Evolutionary conservation across 495 filamentous ascomycete species (phyloP), one percentile per base, ranked within the genome.

Genomic region (Penicillium egyptiacum): DNA sequence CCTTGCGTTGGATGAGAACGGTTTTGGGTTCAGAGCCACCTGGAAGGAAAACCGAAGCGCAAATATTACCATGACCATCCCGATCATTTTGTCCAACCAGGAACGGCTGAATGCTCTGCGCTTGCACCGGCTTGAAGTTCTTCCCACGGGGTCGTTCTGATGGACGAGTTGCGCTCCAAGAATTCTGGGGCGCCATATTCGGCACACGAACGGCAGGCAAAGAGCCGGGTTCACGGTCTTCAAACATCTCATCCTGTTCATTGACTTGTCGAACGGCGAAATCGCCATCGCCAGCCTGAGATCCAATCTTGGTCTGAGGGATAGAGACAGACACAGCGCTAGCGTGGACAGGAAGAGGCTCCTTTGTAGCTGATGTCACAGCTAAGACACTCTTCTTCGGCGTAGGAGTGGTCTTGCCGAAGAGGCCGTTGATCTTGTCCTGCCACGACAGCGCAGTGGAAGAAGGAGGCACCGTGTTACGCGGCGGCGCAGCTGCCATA

Each of bases 161-260:
- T 19, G 62, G 68, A 12, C 70, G 65, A 23, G 72, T 69, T 23
- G 68, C 57, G 6, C 57, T 63, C 80, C 80, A 83, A 28, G 76
- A 78, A 35, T 68, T 66, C 23, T 81, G 76, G 8, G 87, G 85
- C 25, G 83, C 80, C 55, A 77, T 78, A 22, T 73, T 75, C 12
- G 89, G 88, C 4, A 92, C 76, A 47, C 80, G 83, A 16, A 93
- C 83, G 33, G 82, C 79, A 11, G 89, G 89, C 20, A 89, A 70
- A 41, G 88, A 91, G 5, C 88, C 89, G 68, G 87, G 88, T 69
- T 91, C 89, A 56, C 88, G 88, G 65, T 92, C 88, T 57, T 91
- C 89, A 53, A 93, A 91, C 60, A 90, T 88, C 55, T 87, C 88
- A 59, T 93, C 89, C 16, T 84, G 86, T 70, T 91, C 88, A 30